Percentiles rank a stretch among this genome's conserved stretches.
phyloP scores from a whole-genome alignment of 129 eudicot species.

The Solidago caesia region DNA sequence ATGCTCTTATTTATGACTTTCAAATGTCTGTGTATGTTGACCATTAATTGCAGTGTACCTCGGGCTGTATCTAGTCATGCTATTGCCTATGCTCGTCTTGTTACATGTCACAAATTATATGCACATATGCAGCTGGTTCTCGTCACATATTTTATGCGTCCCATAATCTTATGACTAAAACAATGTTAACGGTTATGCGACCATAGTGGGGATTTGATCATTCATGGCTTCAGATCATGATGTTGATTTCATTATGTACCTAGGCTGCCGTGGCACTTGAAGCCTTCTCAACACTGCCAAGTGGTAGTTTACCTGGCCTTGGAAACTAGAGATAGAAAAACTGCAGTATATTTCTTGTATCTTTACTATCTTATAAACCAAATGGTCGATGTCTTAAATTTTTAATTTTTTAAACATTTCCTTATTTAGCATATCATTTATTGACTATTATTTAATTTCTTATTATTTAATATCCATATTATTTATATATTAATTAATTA shows the following conservation, averaged over 20 bases:
- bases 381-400: too few relatives aligned
- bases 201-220: conserved; percentile 6
- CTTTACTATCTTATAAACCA: too few relatives aligned
- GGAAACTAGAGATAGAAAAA: conserved; percentile 15
- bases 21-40: conserved; percentile 4
- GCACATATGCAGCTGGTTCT: conserved; percentile 8
- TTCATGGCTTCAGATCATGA: conserved; percentile 6
- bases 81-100: background rate
- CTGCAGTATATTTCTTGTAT: background rate
- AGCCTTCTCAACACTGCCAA: background rate
- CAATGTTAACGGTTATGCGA: background rate
- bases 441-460: too few relatives aligned
- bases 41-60: conserved; percentile 2
- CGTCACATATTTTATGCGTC: conserved; percentile 1
- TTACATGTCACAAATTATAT: conserved; percentile 5
- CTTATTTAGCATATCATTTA: too few relatives aligned
- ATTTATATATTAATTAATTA: too few relatives aligned
- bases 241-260: background rate
- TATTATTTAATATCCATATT: too few relatives aligned
- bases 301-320: conserved; percentile 1
- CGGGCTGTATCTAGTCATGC: conserved; percentile 2
- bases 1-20: conserved; percentile 12
- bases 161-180: background rate
- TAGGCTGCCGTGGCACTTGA: background rate
- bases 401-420: too few relatives aligned